Percentiles rank a stretch among this genome's conserved stretches.
These are phyloP conservation scores for Syzygium aqueum DNA, from an alignment of 345 rosid species.

Conservation along the genomic window DNA sequence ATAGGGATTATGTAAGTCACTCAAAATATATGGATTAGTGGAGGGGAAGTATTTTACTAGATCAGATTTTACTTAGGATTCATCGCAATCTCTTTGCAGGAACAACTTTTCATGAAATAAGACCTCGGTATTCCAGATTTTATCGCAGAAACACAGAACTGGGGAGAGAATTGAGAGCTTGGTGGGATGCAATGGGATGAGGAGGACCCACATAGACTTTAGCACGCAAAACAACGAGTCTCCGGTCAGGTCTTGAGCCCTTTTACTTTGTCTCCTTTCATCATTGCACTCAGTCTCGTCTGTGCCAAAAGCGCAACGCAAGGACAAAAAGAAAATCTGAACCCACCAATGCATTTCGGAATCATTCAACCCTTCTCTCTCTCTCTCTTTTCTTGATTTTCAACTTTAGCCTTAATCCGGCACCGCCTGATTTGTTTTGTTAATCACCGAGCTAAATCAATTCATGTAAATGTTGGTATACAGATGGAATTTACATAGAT, in stretches of 20 bases:
- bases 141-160: not conserved
- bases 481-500: not conserved
- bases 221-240: not conserved
- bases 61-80: not conserved
- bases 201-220: not conserved
- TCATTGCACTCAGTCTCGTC: not conserved
- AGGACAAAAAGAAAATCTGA: not conserved
- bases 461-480: not conserved
- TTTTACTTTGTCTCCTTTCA: not conserved
- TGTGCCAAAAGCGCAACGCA: not conserved
- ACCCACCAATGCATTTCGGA: not conserved
- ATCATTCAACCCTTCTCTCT: not conserved
- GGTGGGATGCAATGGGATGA: not conserved
- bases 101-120: not conserved
- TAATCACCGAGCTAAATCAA: not conserved
- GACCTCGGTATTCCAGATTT: not conserved
- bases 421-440: not conserved
- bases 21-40: not conserved
- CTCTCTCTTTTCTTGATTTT: no score
- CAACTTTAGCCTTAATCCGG: no score
- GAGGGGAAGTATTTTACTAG: not conserved
- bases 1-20: not conserved
- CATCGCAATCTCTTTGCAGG: not conserved
- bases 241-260: not conserved
- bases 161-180: not conserved